A percentile compares a stretch with the other conserved stretches of the same genome.
These are phyloP conservation scores for Rhinocladiella similis DNA, from an alignment of 2,329 filamentous ascomycete genomes.

Conservation along the genomic window DNA sequence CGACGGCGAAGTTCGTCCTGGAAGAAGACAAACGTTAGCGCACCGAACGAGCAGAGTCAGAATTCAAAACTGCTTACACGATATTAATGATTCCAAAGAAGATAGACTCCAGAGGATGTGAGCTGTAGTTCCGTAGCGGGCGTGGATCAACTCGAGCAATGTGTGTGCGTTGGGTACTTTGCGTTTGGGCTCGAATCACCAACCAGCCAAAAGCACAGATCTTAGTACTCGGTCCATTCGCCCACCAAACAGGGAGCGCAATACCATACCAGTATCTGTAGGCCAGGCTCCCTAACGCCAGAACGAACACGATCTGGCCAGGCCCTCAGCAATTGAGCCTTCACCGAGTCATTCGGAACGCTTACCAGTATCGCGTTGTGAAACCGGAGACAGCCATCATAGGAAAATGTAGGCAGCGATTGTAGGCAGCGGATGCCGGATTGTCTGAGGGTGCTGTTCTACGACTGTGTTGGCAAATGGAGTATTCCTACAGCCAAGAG, in stretches of 20 bases:
- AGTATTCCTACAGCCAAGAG: too few species aligned
- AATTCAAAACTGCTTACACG: neutral
- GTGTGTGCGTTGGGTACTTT: conserved; percentile 53
- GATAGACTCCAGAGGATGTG: conserved; percentile 37
- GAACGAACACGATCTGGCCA: too few species aligned
- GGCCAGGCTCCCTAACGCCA: too few species aligned
- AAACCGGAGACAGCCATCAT: too few species aligned
- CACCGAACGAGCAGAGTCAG: neutral
- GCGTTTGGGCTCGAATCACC: conserved; percentile 51
- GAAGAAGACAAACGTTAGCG: conserved; percentile 23
- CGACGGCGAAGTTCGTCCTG: conserved; percentile 49
- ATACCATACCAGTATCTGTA: conserved; percentile 76
- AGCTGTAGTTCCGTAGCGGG: conserved; percentile 47
- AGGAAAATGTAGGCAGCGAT: too few species aligned
- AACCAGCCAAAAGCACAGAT: conserved; percentile 81
- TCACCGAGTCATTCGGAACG: too few species aligned
- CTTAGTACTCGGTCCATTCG: conserved; percentile 72
- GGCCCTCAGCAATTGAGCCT: too few species aligned
- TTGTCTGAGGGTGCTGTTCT: too few species aligned
- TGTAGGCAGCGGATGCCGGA: too few species aligned
- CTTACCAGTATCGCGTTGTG: too few species aligned
- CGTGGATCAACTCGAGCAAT: conserved; percentile 50
- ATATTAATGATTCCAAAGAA: conserved; percentile 56
- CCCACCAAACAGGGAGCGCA: conserved; percentile 65
- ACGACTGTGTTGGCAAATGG: too few species aligned